Evolutionary conservation across 2,329 filamentous ascomycete genomes (phyloP).

Genomic region (Colletotrichum agaves): DNA sequence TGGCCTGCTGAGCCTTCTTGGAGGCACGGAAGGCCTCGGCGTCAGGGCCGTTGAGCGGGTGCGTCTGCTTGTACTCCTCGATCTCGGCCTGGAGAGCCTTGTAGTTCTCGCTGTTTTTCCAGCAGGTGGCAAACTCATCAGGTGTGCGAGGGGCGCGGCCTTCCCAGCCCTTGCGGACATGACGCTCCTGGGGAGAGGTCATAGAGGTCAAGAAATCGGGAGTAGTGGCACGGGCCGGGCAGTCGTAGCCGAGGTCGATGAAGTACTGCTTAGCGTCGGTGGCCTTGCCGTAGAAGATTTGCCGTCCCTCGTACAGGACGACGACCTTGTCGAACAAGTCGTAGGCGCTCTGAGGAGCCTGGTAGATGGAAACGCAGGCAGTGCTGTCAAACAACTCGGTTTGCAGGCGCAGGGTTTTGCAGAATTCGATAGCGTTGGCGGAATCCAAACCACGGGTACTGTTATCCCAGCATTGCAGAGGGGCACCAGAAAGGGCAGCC

Average conservation of each 20-base stretch:
- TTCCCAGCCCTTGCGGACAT: conserved; percentile 66
- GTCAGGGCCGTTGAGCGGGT: conserved; percentile 66
- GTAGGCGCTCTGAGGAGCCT: conserved; percentile 73
- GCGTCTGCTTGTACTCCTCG: conserved; percentile 62
- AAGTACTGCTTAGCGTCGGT: conserved; percentile 73
- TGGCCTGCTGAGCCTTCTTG: conserved; percentile 65
- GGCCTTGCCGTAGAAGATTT: conserved; percentile 72
- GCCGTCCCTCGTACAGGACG: conserved; percentile 69
- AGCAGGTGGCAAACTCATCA: conserved; percentile 69
- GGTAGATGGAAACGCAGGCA: conserved; percentile 79
- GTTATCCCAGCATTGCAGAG: conserved; percentile 77
- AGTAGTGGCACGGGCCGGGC: conserved; percentile 73
- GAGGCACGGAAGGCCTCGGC: conserved; percentile 67
- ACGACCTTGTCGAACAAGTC: conserved; percentile 70
- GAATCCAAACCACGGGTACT: conserved; percentile 79
- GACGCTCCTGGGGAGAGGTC: conserved; percentile 67
- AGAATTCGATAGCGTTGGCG: conserved; percentile 81
- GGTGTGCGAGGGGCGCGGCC: conserved; percentile 67
- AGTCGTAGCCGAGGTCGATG: conserved; percentile 73
- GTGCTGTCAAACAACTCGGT: conserved; percentile 75
- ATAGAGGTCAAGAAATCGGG: conserved; percentile 80
- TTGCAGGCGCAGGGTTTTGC: conserved; percentile 74
- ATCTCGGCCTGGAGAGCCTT: conserved; percentile 63
- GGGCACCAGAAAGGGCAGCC: conserved; percentile 67
- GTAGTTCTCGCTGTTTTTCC: conserved; percentile 66